phyloP scores from a whole-genome alignment of 164 flowering plant species.

The Vitis rupestris region DNA sequence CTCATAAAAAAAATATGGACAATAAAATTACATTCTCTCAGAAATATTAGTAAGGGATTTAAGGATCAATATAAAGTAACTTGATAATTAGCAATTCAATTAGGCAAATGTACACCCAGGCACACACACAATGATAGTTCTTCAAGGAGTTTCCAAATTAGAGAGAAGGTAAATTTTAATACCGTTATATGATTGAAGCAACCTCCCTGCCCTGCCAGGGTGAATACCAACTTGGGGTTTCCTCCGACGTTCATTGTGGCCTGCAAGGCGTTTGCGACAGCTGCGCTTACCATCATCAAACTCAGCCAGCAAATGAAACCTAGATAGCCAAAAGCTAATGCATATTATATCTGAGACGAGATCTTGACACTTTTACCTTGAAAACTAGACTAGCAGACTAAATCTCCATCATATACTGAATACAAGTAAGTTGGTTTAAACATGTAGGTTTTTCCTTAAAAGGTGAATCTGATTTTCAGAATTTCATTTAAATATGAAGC shows the following conservation, averaged over 20 bases:
- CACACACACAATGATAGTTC: no score
- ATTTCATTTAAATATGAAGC: no score
- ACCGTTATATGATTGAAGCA: conserved; percentile 45
- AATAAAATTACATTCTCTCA: background rate
- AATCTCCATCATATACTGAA: no score
- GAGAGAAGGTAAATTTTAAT: conserved; percentile 3
- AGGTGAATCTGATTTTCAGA: no score
- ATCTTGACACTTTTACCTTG: background rate
- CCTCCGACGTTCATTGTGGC: conserved; percentile 52
- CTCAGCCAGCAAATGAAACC: conserved; percentile 54
- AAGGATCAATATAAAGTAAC: background rate
- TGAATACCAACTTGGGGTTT: conserved; percentile 44
- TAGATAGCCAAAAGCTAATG: conserved; percentile 12
- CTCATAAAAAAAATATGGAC: background rate
- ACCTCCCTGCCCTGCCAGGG: conserved; percentile 35
- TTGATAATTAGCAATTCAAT: background rate
- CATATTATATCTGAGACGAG: background rate
- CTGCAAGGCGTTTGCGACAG: conserved; percentile 60
- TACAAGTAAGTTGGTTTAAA: no score
- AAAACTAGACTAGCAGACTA: no score
- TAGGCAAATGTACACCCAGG: background rate
- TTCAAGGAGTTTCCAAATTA: background rate
- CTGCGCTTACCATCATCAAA: conserved; percentile 58
- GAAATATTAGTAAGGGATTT: background rate
- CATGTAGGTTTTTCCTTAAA: no score